These are phyloP conservation scores for Cryptococcus jaspeensis DNA, from an alignment of 1,284 basidiomycete species.

Conservation along the genomic window DNA sequence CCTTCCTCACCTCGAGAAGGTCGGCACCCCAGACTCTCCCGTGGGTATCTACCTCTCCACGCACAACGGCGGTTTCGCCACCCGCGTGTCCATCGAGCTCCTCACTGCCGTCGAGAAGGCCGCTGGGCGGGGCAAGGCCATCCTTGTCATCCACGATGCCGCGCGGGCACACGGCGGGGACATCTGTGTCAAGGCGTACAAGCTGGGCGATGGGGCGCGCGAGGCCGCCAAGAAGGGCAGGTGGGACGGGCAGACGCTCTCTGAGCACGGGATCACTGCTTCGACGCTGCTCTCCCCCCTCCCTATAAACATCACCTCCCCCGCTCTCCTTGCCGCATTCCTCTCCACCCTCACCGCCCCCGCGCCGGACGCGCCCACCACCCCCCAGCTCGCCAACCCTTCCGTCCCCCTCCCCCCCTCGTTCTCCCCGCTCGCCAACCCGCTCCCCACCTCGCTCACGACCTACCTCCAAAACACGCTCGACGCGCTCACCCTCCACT, in stretches of 20 bases:
- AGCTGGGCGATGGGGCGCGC: constrained; percentile 77
- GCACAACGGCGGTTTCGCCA: constrained; percentile 86
- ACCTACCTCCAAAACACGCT: constrained; percentile 70
- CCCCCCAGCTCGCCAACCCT: constrained; percentile 33
- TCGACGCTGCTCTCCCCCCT: constrained; percentile 86
- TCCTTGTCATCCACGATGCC: constrained; percentile 85
- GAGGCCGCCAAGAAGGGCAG: constrained; percentile 81
- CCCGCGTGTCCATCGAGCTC: constrained; percentile 83
- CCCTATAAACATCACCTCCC: constrained; percentile 83
- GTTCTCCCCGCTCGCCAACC: constrained; percentile 56
- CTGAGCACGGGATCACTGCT: constrained; percentile 82
- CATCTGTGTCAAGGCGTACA: constrained; percentile 87
- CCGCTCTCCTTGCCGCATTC: constrained; percentile 82
- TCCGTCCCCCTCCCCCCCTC: constrained; percentile 53
- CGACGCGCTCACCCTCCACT: constrained; percentile 79
- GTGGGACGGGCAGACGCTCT: constrained; percentile 84
- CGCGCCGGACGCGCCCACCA: constrained; percentile 40
- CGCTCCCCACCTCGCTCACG: constrained; percentile 55
- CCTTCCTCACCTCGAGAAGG: constrained; percentile 56
- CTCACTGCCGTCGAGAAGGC: constrained; percentile 70
- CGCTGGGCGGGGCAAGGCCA: constrained; percentile 66
- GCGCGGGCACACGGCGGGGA: constrained; percentile 68
- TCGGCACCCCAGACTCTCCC: constrained; percentile 89
- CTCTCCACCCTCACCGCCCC: constrained; percentile 66
- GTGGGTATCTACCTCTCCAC: constrained; percentile 96